A percentile compares a stretch with the other conserved stretches of the same genome.
These are phyloP conservation scores for Scedosporium dehoogii DNA, from an alignment of 2,329 filamentous ascomycete species.

Conservation along the genomic window DNA sequence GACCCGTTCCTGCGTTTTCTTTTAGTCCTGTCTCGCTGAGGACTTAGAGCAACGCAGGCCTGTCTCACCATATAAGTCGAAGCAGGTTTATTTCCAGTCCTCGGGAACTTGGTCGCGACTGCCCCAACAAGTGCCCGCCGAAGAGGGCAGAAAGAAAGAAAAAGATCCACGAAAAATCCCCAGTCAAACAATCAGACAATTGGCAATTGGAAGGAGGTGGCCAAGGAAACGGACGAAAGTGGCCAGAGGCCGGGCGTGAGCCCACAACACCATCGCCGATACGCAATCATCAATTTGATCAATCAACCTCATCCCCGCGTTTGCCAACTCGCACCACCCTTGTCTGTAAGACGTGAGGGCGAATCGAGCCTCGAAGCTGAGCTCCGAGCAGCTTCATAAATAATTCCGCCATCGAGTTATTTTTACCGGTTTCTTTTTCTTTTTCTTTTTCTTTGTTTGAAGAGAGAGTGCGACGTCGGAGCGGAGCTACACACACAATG, in stretches of 20 bases:
- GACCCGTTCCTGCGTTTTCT: not conserved
- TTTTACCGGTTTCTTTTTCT: not conserved
- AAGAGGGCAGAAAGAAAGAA: not conserved
- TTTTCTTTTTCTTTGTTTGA: not conserved
- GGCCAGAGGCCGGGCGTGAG: slow-evolving; percentile 1
- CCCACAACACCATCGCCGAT: not conserved
- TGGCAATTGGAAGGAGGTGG: not conserved
- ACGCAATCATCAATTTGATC: too few relatives aligned
- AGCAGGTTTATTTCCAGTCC: too few relatives aligned
- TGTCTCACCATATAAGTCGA: too few relatives aligned
- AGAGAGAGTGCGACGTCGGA: not conserved
- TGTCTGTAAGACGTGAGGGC: not conserved
- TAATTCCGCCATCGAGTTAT: not conserved
- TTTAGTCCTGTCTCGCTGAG: not conserved
- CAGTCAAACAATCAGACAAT: not conserved
- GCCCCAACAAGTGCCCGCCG: not conserved
- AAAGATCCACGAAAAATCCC: not conserved
- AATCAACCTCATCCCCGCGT: too few relatives aligned
- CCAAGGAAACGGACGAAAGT: not conserved
- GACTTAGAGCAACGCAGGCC: too few relatives aligned
- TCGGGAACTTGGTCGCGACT: too few relatives aligned
- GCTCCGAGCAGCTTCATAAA: not conserved
- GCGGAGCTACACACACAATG: not conserved
- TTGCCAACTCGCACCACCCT: not conserved
- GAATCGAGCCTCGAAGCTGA: not conserved